phyloP scores from a whole-genome alignment of 345 rosid genomes.

The Passiflora organensis region DNA sequence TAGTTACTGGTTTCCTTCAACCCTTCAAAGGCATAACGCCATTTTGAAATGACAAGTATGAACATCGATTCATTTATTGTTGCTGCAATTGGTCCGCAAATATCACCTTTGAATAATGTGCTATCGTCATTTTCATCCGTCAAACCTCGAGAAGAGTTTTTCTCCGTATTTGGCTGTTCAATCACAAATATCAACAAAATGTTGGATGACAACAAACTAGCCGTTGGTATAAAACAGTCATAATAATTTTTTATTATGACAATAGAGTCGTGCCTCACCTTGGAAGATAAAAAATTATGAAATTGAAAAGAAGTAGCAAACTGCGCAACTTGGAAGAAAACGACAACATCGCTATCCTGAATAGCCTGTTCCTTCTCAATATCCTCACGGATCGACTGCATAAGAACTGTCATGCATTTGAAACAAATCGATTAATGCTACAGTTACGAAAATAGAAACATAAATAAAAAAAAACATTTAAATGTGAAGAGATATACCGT shows the following conservation, averaged over 20 bases:
- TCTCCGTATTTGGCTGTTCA: constrained; percentile 40
- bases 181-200: constrained; percentile 12
- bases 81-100: constrained; percentile 92
- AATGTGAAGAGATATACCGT: constrained; percentile 44
- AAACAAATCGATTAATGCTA: constrained; percentile 19
- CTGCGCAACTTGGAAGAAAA: constrained; percentile 78
- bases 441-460: background rate
- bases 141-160: constrained; percentile 30
- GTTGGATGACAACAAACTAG: constrained; percentile 2
- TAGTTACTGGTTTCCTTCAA: constrained; percentile 77
- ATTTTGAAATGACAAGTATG: constrained; percentile 64
- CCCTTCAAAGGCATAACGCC: constrained; percentile 79
- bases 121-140: constrained; percentile 31
- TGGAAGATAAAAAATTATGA: constrained; percentile 50
- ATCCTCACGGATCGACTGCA: constrained; percentile 76
- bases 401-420: constrained; percentile 50
- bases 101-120: constrained; percentile 53
- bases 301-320: constrained; percentile 71
- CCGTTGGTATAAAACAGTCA: background rate
- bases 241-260: background rate
- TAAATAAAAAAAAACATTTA: background rate
- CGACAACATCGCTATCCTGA: constrained; percentile 66
- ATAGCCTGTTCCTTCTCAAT: constrained; percentile 82
- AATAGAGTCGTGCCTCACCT: constrained; percentile 39
- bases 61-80: constrained; percentile 91